Conservation (phyloP, 2,329 filamentous ascomycete genomes). For the Scortechinia acanthostroma region DNA sequence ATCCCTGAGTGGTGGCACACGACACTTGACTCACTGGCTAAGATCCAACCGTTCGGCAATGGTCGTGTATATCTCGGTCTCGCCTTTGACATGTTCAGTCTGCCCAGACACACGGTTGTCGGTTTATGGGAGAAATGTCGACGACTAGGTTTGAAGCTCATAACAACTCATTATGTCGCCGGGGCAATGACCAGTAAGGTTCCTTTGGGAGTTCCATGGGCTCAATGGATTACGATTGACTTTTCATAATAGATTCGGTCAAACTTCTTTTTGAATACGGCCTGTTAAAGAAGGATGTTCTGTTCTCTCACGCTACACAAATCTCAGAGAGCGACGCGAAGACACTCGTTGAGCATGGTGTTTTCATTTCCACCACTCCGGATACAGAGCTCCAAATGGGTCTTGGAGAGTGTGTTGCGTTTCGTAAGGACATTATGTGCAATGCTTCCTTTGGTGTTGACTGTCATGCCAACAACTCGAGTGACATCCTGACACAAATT, state of each 20-base stretch:
- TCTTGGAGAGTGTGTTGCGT: slow-evolving; percentile 22
- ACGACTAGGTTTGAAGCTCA: slow-evolving; percentile 22
- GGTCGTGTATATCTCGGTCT: slow-evolving; percentile 30
- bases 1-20: slow-evolving; percentile 25
- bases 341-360: slow-evolving; percentile 19
- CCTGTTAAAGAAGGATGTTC: slow-evolving; percentile 28
- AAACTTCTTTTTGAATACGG: too few relatives aligned
- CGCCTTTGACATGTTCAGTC: slow-evolving; percentile 27
- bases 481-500: slow-evolving; percentile 21
- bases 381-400: slow-evolving; percentile 42
- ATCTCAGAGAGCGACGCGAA: slow-evolving; percentile 21
- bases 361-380: slow-evolving; percentile 32
- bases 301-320: slow-evolving; percentile 29
- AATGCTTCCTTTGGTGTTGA: slow-evolving; percentile 21
- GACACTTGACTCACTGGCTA: slow-evolving; percentile 22
- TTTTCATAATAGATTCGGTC: too few relatives aligned
- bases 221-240: too few relatives aligned
- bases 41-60: slow-evolving; percentile 14
- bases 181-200: too few relatives aligned
- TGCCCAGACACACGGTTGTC: slow-evolving; percentile 23
- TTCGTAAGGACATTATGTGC: slow-evolving; percentile 15
- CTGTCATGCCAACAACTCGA: slow-evolving; percentile 18
- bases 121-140: slow-evolving; percentile 24
- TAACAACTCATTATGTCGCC: slow-evolving; percentile 29
- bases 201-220: too few relatives aligned